phyloP scores from a whole-genome alignment of 2,329 filamentous ascomycete genomes.

The Trichoderma brevicompactum region DNA sequence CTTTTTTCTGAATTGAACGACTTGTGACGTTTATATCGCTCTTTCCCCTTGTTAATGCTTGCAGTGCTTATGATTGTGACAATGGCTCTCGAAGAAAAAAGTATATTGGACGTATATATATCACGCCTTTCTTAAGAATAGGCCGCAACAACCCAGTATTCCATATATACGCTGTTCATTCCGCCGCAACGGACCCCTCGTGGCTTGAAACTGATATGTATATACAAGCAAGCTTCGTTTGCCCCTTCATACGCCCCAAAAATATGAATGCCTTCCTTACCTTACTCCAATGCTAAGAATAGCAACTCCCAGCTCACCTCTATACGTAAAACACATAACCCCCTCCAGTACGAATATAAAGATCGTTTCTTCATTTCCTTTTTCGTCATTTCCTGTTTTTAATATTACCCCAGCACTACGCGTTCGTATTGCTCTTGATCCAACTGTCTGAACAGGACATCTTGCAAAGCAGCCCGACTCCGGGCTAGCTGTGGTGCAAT shows the following conservation, averaged over 20 bases:
- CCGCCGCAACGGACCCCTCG: neutral
- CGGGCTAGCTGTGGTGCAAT: conserved; percentile 54
- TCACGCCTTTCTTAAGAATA: neutral
- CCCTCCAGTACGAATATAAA: neutral
- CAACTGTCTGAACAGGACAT: conserved; percentile 52
- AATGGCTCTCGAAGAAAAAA: neutral
- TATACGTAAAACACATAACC: too few species aligned
- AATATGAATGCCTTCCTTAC: neutral
- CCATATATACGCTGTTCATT: neutral
- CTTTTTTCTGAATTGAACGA: conserved; percentile 22
- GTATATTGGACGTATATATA: neutral
- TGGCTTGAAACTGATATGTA: neutral
- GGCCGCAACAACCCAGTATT: neutral
- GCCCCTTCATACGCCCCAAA: neutral
- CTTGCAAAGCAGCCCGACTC: conserved; percentile 55
- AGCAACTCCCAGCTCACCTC: too few species aligned
- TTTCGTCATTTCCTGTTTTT: too few species aligned
- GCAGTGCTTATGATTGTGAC: neutral
- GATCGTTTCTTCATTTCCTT: neutral
- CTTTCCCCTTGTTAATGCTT: neutral
- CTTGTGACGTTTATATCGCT: conserved; percentile 7
- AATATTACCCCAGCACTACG: conserved; percentile 48
- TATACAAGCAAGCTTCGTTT: neutral
- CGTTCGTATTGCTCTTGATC: conserved; percentile 52
- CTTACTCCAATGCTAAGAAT: too few species aligned